These are phyloP conservation scores for Populus deltoides DNA, from an alignment of 345 rosid genomes.

Conservation along the genomic window DNA sequence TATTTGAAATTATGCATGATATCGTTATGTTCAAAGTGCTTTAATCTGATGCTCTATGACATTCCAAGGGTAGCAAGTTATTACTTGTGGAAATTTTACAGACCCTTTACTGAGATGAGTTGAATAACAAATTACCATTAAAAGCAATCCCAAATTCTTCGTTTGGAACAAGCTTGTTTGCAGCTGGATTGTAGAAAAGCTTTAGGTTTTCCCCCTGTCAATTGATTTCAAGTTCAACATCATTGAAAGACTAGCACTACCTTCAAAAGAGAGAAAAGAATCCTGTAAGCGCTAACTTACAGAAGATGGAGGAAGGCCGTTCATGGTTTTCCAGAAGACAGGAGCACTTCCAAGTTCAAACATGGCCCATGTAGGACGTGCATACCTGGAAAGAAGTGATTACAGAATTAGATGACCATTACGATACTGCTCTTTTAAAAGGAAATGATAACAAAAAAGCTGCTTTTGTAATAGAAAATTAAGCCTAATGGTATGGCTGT, in stretches of 20 bases:
- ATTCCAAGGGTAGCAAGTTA: no score
- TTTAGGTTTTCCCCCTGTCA: constrained; percentile 76
- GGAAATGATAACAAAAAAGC: not conserved
- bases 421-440: not conserved
- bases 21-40: no score
- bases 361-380: constrained; percentile 82
- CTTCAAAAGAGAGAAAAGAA: not conserved
- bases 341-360: constrained; percentile 86
- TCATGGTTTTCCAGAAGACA: constrained; percentile 91
- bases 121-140: constrained; percentile 50
- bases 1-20: no score
- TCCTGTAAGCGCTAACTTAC: constrained; percentile 32
- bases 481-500: not conserved
- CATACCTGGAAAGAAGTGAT: constrained; percentile 36
- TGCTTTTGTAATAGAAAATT: not conserved
- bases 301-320: constrained; percentile 87
- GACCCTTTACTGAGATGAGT: not conserved
- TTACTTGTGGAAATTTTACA: no score
- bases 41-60: no score
- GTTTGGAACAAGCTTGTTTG: constrained; percentile 52
- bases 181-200: constrained; percentile 79
- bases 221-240: not conserved
- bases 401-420: not conserved
- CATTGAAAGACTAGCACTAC: not conserved
- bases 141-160: constrained; percentile 80